Evolutionary conservation across 202 grass and related monocot species (phyloP), one percentile per base, ranked within the genome.

Genomic region (Setaria italica): DNA sequence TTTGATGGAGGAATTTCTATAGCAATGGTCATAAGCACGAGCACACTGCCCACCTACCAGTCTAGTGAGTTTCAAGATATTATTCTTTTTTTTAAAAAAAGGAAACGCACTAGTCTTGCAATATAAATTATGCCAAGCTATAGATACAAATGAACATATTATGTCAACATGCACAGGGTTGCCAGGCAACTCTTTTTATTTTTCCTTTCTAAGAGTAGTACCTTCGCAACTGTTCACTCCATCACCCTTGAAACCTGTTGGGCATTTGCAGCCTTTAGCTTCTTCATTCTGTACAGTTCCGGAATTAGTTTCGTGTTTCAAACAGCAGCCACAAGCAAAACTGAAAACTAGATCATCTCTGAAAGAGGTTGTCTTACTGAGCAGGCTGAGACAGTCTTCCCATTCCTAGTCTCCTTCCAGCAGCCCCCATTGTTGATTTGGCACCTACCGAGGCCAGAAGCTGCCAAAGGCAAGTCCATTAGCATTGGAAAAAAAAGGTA

Each of bases 341-440:
- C 42, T 43, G 42, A 32, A 82, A 81, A 16, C 9, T 17, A 32
- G 55, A 71, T 33, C 12, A 72, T 11, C 39, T 74, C 55, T 74
- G 42, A 16, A 81, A 64, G 19, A 71, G 46, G 33, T 81, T 50
- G 82, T 87, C 86, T 95, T 91, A 97, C 94, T 59, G 88, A 97
- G 80, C 94, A 97, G 46, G 94, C 94, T 21, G 94, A 94, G 49
- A 90, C 85, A 2, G 62, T 80, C 83, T 88, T 97, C 75, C 87
- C 89, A 10, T 97, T 85, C 85, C 78, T 92, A 53, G 87, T 92
- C 46, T 84, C 86, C 62, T 92, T 97, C 94, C 94, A 97, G 76
- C 94, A 97, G 45, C 94, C 94, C 56, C 94, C 94, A 51, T 97
- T 92, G 91, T 94, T 94, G 64, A 97, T 92, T 77, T 82, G 89